Percentiles rank a stretch among this genome's conserved stretches.
These are phyloP conservation scores for Penicillium sp. DNA, from an alignment of 2,329 filamentous ascomycete genomes.

Conservation along the genomic window DNA sequence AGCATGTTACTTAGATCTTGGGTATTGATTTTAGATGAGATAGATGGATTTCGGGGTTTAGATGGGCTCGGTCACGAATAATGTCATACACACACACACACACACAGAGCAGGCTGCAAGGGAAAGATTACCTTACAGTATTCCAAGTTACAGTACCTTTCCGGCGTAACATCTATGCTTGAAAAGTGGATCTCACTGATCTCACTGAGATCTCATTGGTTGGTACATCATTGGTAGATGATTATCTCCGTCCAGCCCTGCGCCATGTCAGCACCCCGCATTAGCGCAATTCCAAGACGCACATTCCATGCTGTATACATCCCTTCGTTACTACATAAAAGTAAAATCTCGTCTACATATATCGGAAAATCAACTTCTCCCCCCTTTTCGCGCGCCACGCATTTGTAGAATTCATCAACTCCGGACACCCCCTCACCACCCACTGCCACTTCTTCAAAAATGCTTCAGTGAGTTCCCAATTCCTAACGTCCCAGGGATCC, in stretches of 20 bases:
- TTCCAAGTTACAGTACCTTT: background rate
- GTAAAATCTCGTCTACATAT: constrained; percentile 11
- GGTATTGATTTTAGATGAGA: background rate
- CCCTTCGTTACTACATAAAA: background rate
- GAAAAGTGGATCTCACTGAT: background rate
- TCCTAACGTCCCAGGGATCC: constrained; percentile 44
- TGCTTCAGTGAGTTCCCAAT: constrained; percentile 51
- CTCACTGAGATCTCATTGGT: background rate
- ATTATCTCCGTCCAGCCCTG: background rate
- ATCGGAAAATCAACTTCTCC: constrained; percentile 29
- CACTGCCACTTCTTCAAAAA: constrained; percentile 51
- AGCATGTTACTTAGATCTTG: constrained; percentile 17
- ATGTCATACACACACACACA: background rate
- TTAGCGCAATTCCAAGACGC: constrained; percentile 3
- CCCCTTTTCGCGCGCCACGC: constrained; percentile 27
- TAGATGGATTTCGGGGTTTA: background rate
- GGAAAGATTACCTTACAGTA: background rate
- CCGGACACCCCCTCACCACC: constrained; percentile 28
- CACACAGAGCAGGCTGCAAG: too few species aligned
- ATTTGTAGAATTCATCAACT: constrained; percentile 28
- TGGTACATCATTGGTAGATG: background rate
- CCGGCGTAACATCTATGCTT: too few species aligned
- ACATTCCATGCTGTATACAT: background rate
- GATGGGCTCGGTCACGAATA: background rate
- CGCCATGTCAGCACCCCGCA: constrained; percentile 14